Evolutionary conservation across 2,329 filamentous ascomycete genomes (phyloP).

Genomic region (Diplodia intermedia): DNA sequence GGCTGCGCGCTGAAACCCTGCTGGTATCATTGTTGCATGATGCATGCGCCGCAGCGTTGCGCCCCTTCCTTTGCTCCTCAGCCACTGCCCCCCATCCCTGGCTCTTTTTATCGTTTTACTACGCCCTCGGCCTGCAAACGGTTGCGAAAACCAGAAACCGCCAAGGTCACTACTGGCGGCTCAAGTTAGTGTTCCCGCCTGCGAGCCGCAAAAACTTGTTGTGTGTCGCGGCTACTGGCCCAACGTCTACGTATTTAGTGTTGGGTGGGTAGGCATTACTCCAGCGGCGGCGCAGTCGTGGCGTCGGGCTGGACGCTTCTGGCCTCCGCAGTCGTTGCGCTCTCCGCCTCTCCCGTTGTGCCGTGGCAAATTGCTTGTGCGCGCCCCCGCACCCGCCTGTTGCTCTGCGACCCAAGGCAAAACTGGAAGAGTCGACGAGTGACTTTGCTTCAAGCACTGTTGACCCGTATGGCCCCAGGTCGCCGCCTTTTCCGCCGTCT

Average conservation of each 20-base stretch:
- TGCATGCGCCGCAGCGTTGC: slow-evolving; percentile 12
- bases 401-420: slow-evolving; percentile 14
- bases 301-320: background rate
- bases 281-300: background rate
- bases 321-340: background rate
- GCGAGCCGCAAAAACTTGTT: slow-evolving; percentile 5
- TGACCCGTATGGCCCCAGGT: background rate
- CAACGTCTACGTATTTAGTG: background rate
- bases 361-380: background rate
- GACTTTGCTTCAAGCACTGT: slow-evolving; percentile 1
- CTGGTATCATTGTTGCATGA: slow-evolving; percentile 14
- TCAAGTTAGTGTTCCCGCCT: background rate
- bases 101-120: background rate
- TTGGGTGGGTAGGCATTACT: background rate
- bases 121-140: background rate
- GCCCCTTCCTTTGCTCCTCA: background rate
- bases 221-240: background rate
- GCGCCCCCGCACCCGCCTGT: background rate
- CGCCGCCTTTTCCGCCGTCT: slow-evolving; percentile 5
- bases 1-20: slow-evolving; percentile 8
- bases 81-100: background rate
- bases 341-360: slow-evolving; percentile 3
- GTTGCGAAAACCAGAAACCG: slow-evolving; percentile 8
- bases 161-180: background rate
- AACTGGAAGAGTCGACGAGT: background rate